phyloP scores from a whole-genome alignment of 2,329 filamentous ascomycete genomes.

The Ilyonectria sp. region DNA sequence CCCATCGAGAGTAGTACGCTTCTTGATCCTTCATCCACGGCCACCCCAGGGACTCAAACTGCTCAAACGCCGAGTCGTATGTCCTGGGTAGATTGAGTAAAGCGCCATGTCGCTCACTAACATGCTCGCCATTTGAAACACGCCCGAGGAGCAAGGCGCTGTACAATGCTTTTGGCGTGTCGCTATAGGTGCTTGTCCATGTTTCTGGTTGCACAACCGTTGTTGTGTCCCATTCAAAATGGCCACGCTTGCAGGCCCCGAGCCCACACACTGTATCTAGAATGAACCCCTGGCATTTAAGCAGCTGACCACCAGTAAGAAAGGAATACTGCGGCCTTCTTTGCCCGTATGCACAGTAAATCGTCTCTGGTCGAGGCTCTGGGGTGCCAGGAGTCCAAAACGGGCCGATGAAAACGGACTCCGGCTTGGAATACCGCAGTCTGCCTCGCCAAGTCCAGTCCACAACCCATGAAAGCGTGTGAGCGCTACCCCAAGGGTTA shows the following conservation, averaged over 20 bases:
- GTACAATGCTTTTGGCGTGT: constrained; percentile 19
- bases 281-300: constrained; percentile 24
- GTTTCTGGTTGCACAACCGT: constrained; percentile 17
- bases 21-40: constrained; percentile 30
- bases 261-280: constrained; percentile 24
- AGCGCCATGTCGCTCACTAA: constrained; percentile 18
- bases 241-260: constrained; percentile 26
- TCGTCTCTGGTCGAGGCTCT: constrained; percentile 21
- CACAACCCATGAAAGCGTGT: constrained; percentile 27
- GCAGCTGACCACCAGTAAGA: constrained; percentile 1
- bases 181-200: constrained; percentile 24
- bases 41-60: constrained; percentile 19
- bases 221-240: constrained; percentile 26
- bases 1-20: constrained; percentile 29
- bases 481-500: constrained; percentile 28
- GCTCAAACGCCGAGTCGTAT: constrained; percentile 14
- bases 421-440: constrained; percentile 27
- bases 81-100: constrained; percentile 23
- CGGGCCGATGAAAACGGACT: constrained; percentile 23
- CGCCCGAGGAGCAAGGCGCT: constrained; percentile 26
- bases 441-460: constrained; percentile 33
- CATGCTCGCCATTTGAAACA: constrained; percentile 28
- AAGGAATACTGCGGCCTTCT: constrained; percentile 6
- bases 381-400: constrained; percentile 29
- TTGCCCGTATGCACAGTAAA: constrained; percentile 23